Evolutionary conservation across 129 eudicot species (phyloP).

Genomic region (Gnaphalium uliginosum): DNA sequence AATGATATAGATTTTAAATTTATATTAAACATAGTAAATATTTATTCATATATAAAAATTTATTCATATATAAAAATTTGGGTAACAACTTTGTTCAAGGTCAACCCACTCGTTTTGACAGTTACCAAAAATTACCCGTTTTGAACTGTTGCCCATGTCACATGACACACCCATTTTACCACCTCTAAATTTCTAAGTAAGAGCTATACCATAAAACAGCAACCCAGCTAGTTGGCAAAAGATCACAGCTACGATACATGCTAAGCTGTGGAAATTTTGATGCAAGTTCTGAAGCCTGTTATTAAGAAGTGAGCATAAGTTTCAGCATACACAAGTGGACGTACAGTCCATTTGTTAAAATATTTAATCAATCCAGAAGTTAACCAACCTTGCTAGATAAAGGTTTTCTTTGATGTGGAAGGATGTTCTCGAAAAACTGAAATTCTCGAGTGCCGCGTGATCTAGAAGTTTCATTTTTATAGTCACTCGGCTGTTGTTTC

Average conservation of each 20-base stretch:
- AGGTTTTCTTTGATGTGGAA: slow-evolving; percentile 54
- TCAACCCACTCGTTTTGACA: neutral
- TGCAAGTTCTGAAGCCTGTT: slow-evolving; percentile 52
- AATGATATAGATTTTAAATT: neutral
- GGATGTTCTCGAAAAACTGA: neutral
- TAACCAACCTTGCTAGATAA: slow-evolving; percentile 56
- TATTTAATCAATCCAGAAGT: neutral
- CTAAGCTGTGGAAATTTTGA: slow-evolving; percentile 52
- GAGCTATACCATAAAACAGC: slow-evolving; percentile 68
- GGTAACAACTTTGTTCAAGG: neutral
- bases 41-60: neutral
- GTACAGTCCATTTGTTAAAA: too few relatives aligned
- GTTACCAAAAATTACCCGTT: neutral
- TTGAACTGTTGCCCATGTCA: neutral
- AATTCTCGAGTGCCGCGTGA: neutral
- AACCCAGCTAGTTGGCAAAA: slow-evolving; percentile 73
- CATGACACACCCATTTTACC: neutral
- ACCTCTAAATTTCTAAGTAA: neutral
- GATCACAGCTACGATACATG: slow-evolving; percentile 57
- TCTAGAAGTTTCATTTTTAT: neutral
- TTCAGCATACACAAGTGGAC: slow-evolving; percentile 19
- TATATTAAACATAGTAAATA: neutral
- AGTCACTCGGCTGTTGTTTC: slow-evolving; percentile 21
- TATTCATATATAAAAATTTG: neutral
- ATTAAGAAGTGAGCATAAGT: neutral